Conservation (phyloP, 202 grass and related monocot genomes). For the Zoysia matrella region DNA sequence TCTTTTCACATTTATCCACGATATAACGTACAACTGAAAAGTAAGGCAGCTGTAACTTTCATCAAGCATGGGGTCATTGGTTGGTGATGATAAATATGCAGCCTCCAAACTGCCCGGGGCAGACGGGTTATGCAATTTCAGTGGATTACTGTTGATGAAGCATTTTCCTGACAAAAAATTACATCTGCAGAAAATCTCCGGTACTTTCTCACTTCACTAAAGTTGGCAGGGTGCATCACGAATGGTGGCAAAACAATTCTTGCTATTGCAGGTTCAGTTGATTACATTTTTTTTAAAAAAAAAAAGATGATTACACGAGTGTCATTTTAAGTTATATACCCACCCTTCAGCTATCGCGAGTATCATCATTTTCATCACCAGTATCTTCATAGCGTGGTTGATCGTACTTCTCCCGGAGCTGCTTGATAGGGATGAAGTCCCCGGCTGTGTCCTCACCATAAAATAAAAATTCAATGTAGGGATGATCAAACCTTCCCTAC, state of each 20-base stretch:
- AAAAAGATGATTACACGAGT: background rate
- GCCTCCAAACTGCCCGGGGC: conserved; percentile 14
- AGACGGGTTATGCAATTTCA: background rate
- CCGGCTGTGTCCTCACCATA: conserved; percentile 75
- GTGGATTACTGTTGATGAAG: background rate
- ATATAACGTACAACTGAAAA: background rate
- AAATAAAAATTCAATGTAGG: conserved; percentile 85
- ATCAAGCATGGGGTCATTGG: background rate
- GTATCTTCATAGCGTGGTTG: conserved; percentile 75
- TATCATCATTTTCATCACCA: conserved; percentile 52
- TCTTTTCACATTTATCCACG: background rate
- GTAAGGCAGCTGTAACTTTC: conserved; percentile 1
- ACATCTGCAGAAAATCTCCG: background rate
- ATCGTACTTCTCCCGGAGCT: conserved; percentile 91
- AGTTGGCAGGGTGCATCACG: background rate
- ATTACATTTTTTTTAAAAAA: background rate
- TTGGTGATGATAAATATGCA: no score
- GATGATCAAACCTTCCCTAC: conserved; percentile 87
- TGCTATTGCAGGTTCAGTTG: background rate
- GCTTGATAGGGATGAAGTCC: conserved; percentile 91
- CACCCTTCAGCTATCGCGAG: conserved; percentile 36
- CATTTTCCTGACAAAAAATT: background rate
- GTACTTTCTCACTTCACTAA: background rate
- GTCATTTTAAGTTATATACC: conserved; percentile 15
- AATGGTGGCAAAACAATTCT: conserved; percentile 2